phyloP scores from a whole-genome alignment of 2,329 filamentous ascomycete genomes.

The Calonectria hongkongensis region DNA sequence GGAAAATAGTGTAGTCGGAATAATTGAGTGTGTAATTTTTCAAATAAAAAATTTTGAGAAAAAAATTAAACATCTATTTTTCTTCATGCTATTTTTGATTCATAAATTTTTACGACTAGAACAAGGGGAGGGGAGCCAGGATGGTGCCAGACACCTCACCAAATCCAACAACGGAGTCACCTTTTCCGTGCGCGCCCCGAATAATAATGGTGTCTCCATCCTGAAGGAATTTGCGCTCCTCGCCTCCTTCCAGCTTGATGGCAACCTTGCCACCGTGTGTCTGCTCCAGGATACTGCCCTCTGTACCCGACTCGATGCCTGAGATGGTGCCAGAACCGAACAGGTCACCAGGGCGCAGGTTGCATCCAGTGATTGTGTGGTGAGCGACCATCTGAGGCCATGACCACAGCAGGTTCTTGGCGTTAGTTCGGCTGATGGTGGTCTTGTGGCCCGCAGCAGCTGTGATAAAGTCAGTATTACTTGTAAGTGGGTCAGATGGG shows the following conservation, averaged over 20 bases:
- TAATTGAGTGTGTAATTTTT: not conserved
- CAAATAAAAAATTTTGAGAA: not conserved
- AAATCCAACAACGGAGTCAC: slow-evolving; percentile 83
- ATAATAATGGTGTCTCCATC: slow-evolving; percentile 84
- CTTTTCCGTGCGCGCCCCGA: slow-evolving; percentile 79
- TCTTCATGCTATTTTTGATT: slow-evolving; percentile 3
- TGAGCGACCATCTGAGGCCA: slow-evolving; percentile 91
- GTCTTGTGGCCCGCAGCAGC: slow-evolving; percentile 58
- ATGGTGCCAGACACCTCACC: slow-evolving; percentile 83
- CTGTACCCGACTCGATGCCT: slow-evolving; percentile 77
- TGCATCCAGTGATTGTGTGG: slow-evolving; percentile 86
- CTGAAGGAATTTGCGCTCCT: slow-evolving; percentile 81
- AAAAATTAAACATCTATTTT: not conserved
- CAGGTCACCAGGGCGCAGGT: slow-evolving; percentile 83
- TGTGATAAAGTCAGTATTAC: slow-evolving; percentile 40
- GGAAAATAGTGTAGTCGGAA: not conserved
- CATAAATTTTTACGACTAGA: slow-evolving; percentile 43
- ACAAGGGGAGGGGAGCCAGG: slow-evolving; percentile 56
- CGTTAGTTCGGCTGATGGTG: slow-evolving; percentile 59
- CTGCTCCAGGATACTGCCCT: slow-evolving; percentile 84
- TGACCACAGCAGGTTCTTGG: slow-evolving; percentile 79
- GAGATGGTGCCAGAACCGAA: slow-evolving; percentile 86
- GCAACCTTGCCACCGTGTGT: slow-evolving; percentile 80
- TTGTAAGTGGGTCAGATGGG: accelerated
- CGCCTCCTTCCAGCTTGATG: slow-evolving; percentile 77